phyloP scores from a whole-genome alignment of 2,329 filamentous ascomycete genomes.

The Fusarium sp. region DNA sequence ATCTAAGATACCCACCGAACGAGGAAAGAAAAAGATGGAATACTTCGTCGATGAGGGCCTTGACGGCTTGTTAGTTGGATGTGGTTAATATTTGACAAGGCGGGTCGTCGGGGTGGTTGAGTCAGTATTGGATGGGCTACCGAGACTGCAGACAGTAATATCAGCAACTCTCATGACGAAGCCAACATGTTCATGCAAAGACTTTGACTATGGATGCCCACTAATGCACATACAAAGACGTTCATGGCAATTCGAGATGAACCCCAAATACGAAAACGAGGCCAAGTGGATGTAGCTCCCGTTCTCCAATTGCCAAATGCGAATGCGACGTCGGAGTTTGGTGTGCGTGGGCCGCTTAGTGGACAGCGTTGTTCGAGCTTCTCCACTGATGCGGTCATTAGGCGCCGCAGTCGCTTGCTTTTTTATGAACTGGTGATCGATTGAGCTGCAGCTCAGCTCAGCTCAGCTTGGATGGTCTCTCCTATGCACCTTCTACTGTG shows the following conservation, averaged over 20 bases:
- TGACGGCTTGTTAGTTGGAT: constrained; percentile 18
- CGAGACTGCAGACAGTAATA: constrained; percentile 36
- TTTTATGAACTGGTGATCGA: constrained; percentile 18
- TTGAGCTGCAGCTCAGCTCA: constrained; percentile 18
- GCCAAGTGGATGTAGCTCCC: constrained; percentile 29
- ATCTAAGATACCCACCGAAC: constrained; percentile 71
- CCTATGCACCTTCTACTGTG: neutral
- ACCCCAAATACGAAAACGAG: constrained; percentile 36
- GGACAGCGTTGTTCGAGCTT: constrained; percentile 17
- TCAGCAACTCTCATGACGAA: constrained; percentile 37
- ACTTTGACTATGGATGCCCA: neutral
- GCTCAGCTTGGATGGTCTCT: neutral
- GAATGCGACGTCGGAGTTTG: constrained; percentile 38
- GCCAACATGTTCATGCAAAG: neutral
- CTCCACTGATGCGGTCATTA: constrained; percentile 45
- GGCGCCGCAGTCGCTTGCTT: constrained; percentile 36
- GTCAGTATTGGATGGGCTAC: constrained; percentile 33
- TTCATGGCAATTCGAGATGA: neutral
- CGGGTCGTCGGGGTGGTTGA: constrained; percentile 16
- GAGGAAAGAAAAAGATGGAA: constrained; percentile 34
- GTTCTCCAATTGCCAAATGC: constrained; percentile 12
- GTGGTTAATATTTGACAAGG: constrained; percentile 23
- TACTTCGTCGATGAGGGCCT: constrained; percentile 22
- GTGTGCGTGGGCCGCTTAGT: constrained; percentile 27
- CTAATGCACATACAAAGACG: neutral